phyloP scores from a whole-genome alignment of 306 rosid species.

The Vigna reflexopilosa region DNA sequence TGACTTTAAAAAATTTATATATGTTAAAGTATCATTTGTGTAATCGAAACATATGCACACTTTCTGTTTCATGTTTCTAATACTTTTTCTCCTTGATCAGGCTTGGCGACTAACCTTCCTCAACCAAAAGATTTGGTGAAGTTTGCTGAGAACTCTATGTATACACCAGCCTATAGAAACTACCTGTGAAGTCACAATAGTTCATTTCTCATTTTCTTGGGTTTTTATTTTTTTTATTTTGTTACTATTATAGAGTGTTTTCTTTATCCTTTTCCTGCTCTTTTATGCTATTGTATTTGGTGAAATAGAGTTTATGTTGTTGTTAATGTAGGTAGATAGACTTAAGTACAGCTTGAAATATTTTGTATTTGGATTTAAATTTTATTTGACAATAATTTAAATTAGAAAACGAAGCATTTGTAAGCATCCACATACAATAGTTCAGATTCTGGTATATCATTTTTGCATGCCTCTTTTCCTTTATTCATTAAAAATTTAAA shows the following conservation, averaged over 20 bases:
- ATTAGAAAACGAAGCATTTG: constrained; percentile 36
- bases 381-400: constrained; percentile 33
- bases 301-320: constrained; percentile 33
- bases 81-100: constrained; percentile 46
- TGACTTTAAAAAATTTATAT: too few species aligned
- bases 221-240: not conserved
- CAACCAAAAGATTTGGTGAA: constrained; percentile 82
- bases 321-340: constrained; percentile 37
- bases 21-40: too few species aligned
- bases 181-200: constrained; percentile 59
- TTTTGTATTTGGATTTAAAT: constrained; percentile 18
- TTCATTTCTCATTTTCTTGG: not conserved
- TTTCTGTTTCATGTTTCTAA: not conserved
- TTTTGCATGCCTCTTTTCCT: too few species aligned
- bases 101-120: constrained; percentile 91
- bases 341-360: constrained; percentile 1
- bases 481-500: too few species aligned
- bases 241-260: not conserved
- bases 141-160: constrained; percentile 93
- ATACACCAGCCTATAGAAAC: constrained; percentile 74
- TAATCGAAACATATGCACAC: not conserved
- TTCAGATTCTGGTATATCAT: not conserved
- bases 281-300: constrained; percentile 34
- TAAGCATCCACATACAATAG: not conserved
- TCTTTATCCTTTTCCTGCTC: constrained; percentile 3